A percentile compares a stretch with the other conserved stretches of the same genome.
phyloP scores from a whole-genome alignment of 2,329 filamentous ascomycete species.

The Ascocoryne sarcoides region DNA sequence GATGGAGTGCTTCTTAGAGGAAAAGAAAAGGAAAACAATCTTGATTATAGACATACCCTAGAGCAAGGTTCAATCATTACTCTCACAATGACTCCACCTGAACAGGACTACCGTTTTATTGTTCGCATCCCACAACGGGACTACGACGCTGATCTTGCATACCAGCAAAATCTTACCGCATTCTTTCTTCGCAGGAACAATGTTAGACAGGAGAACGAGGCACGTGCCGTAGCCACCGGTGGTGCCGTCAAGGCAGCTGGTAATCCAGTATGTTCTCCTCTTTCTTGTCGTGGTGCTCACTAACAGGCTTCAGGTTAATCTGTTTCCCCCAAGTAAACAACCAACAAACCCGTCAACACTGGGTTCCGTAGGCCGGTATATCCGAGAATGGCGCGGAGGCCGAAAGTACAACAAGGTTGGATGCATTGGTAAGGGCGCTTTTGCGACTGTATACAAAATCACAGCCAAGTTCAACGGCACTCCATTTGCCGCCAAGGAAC shows the following conservation, averaged over 20 bases:
- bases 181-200: conserved; percentile 44
- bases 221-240: conserved; percentile 3
- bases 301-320: conserved; percentile 16
- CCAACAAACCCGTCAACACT: conserved; percentile 10
- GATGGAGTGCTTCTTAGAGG: conserved; percentile 59
- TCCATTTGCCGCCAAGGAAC: conserved; percentile 84
- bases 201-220: conserved; percentile 9
- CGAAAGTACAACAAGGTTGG: conserved; percentile 75
- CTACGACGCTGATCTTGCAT: conserved; percentile 54
- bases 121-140: conserved; percentile 76
- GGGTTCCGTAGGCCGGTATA: conserved; percentile 23
- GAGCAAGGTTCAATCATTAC: conserved; percentile 25
- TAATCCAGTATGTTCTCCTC: conserved; percentile 18
- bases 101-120: conserved; percentile 65
- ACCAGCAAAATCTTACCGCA: conserved; percentile 56
- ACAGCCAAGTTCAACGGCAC: conserved; percentile 77
- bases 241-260: conserved; percentile 4
- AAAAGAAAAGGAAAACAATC: conserved; percentile 37
- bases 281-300: background rate
- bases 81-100: conserved; percentile 23
- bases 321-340: conserved; percentile 24
- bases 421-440: conserved; percentile 83
- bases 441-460: conserved; percentile 86
- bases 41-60: conserved; percentile 28
- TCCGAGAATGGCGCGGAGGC: conserved; percentile 74